phyloP scores from a whole-genome alignment of 495 filamentous ascomycete species.

The Penicillium cosmopolitanum region DNA sequence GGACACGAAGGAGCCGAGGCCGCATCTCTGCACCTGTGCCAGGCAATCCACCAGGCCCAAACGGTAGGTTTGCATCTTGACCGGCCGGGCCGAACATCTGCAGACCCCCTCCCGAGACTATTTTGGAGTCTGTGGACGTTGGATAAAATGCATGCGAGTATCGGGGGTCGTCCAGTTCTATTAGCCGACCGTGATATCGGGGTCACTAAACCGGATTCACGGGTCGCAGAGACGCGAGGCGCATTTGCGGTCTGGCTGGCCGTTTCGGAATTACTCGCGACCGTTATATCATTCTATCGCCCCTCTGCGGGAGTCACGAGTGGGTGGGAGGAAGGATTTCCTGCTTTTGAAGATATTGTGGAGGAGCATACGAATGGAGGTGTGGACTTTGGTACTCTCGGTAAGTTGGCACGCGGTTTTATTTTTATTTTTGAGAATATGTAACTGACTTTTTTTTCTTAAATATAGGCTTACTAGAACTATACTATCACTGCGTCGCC shows the following conservation, averaged over 20 bases:
- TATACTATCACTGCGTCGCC: conserved; percentile 71
- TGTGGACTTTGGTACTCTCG: conserved; percentile 35
- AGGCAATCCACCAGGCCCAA: conserved; percentile 63
- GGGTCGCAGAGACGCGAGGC: conserved; percentile 16
- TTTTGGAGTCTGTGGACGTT: conserved; percentile 72
- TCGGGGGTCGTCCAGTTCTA: conserved; percentile 65
- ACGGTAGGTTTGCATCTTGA: conserved; percentile 66
- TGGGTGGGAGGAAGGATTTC: conserved; percentile 60
- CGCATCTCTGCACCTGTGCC: conserved; percentile 48
- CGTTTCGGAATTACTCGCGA: conserved; percentile 60
- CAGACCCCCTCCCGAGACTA: conserved; percentile 50
- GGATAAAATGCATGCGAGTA: conserved; percentile 65
- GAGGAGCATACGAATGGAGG: conserved; percentile 44
- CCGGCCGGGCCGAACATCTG: conserved; percentile 38
- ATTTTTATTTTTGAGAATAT: neutral
- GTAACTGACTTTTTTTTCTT: no score
- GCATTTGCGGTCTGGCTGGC: conserved; percentile 58
- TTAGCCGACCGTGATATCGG: conserved; percentile 69
- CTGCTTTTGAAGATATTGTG: conserved; percentile 70
- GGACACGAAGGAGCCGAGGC: conserved; percentile 49
- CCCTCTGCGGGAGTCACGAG: conserved; percentile 51
- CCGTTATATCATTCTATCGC: conserved; percentile 69
- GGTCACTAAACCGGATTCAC: conserved; percentile 32
- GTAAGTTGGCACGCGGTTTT: conserved; percentile 12
- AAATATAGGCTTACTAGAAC: conserved; percentile 60